These are phyloP conservation scores for Lepidium campestre DNA, from an alignment of 441 rosid species.

Conservation along the genomic window DNA sequence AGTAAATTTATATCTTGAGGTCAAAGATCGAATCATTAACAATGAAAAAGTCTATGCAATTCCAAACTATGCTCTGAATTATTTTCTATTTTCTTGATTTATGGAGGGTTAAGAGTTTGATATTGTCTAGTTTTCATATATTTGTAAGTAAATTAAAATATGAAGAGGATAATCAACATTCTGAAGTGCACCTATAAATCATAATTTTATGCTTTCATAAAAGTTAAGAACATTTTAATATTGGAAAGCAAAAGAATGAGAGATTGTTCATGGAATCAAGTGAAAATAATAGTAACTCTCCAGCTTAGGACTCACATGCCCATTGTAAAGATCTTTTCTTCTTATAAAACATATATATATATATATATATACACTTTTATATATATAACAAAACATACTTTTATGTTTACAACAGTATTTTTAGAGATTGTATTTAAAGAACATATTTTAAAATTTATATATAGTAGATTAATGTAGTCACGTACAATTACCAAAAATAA, in stretches of 20 bases:
- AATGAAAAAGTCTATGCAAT: slow-evolving; percentile 16
- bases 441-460: too few species aligned
- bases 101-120: too few species aligned
- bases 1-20: neutral
- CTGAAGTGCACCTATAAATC: neutral
- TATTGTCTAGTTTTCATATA: neutral
- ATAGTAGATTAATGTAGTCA: too few species aligned
- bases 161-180: neutral
- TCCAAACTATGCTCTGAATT: neutral
- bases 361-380: too few species aligned
- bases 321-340: neutral
- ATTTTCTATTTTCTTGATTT: slow-evolving; percentile 4
- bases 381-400: too few species aligned
- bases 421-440: too few species aligned
- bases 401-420: too few species aligned
- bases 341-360: too few species aligned
- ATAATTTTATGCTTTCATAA: neutral
- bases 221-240: neutral
- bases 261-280: neutral
- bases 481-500: too few species aligned
- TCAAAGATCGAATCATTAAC: neutral
- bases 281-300: neutral
- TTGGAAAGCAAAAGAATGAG: neutral
- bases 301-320: neutral
- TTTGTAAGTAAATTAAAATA: neutral